phyloP scores from a whole-genome alignment of 2,329 filamentous ascomycete genomes.

The Aspergillus sp. region DNA sequence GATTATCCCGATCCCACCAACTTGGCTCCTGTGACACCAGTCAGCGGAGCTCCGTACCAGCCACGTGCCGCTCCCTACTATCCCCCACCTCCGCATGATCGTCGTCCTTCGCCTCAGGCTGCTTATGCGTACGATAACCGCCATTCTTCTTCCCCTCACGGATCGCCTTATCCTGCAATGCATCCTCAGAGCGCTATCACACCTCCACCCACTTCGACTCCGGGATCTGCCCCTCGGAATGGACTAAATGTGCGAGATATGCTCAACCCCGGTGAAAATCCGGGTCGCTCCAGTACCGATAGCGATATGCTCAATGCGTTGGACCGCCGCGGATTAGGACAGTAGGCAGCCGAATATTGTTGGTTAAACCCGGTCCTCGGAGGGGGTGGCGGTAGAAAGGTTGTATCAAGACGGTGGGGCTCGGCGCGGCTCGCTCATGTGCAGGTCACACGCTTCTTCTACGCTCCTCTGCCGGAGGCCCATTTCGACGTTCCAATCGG shows the following conservation, averaged over 20 bases:
- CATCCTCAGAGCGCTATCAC: constrained; percentile 31
- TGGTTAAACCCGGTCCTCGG: not conserved
- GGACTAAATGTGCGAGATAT: constrained; percentile 51
- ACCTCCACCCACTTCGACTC: constrained; percentile 34
- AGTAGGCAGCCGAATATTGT: constrained; percentile 18
- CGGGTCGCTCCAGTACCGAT: constrained; percentile 46
- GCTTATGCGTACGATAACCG: constrained; percentile 43
- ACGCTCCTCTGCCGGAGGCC: not conserved
- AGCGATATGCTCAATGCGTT: constrained; percentile 52
- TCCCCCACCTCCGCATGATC: constrained; percentile 36
- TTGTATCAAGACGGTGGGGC: not conserved
- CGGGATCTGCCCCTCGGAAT: constrained; percentile 33
- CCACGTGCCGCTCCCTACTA: constrained; percentile 42
- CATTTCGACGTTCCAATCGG: not conserved
- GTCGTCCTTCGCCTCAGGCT: constrained; percentile 47
- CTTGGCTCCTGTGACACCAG: constrained; percentile 48
- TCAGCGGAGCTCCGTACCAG: constrained; percentile 44
- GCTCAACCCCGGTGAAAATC: constrained; percentile 43
- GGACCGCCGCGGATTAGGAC: constrained; percentile 40
- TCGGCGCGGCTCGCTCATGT: constrained; percentile 18
- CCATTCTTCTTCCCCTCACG: constrained; percentile 45
- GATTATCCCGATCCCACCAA: constrained; percentile 50
- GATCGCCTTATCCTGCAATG: constrained; percentile 40
- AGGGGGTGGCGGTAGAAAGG: not conserved
- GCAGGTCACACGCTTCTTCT: constrained; percentile 20